A percentile compares a stretch with the other conserved stretches of the same genome.
These are phyloP conservation scores for Fusarium graminum DNA, from an alignment of 2,329 filamentous ascomycete species.

Conservation along the genomic window DNA sequence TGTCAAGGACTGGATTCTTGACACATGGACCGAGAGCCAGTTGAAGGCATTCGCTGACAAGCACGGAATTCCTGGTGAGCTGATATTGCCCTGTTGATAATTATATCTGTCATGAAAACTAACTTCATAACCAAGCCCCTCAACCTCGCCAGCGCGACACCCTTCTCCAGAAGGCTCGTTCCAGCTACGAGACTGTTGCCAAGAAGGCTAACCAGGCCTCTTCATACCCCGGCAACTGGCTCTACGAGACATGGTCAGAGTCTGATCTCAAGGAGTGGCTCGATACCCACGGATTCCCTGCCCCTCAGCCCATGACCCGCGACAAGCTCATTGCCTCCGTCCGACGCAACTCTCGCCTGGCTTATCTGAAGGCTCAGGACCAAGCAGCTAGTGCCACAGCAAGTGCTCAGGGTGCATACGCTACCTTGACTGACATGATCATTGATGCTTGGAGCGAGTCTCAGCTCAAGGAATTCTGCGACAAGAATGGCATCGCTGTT, in stretches of 20 bases:
- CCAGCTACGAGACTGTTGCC: constrained; percentile 83
- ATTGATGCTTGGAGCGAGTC: constrained; percentile 92
- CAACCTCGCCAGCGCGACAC: constrained; percentile 89
- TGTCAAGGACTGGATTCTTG: constrained; percentile 92
- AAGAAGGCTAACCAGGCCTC: constrained; percentile 80
- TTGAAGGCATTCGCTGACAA: constrained; percentile 94
- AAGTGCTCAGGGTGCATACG: constrained; percentile 76
- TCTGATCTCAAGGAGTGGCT: constrained; percentile 96
- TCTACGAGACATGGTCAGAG: constrained; percentile 91
- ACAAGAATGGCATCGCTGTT: constrained; percentile 87
- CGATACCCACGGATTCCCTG: constrained; percentile 86
- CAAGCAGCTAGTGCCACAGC: constrained; percentile 71
- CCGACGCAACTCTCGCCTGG: constrained; percentile 89
- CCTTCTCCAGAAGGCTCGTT: constrained; percentile 80
- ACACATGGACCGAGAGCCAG: constrained; percentile 94
- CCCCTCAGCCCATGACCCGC: constrained; percentile 84
- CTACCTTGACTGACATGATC: constrained; percentile 82
- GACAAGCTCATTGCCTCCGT: constrained; percentile 91
- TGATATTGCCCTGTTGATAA: neutral
- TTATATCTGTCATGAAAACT: neutral
- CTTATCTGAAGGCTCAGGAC: constrained; percentile 75
- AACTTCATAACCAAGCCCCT: constrained; percentile 66
- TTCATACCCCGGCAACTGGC: constrained; percentile 94
- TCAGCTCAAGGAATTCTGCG: constrained; percentile 90
- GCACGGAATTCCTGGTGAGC: constrained; percentile 78